Evolutionary conservation across 768 basidiomycete genomes (phyloP).

Genomic region (Leccinum fibrillosum): DNA sequence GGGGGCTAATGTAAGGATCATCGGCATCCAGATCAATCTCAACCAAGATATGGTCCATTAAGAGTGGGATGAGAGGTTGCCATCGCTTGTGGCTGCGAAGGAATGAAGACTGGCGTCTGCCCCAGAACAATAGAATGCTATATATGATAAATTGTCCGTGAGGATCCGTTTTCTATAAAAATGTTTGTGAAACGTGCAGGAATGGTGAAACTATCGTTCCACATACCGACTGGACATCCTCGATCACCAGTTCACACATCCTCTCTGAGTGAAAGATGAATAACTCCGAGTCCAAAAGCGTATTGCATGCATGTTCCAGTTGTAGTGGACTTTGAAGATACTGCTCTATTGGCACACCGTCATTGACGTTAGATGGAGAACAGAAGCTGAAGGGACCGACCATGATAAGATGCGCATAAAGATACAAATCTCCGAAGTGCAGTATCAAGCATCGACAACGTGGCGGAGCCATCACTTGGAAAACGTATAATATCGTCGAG

Average conservation of each 20-base stretch:
- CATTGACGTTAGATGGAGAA: slow-evolving; percentile 5
- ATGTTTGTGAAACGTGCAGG: slow-evolving; percentile 3
- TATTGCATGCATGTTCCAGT: slow-evolving; percentile 75
- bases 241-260: slow-evolving; percentile 78
- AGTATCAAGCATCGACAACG: slow-evolving; percentile 74
- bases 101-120: slow-evolving; percentile 63
- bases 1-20: slow-evolving; percentile 47
- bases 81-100: slow-evolving; percentile 81
- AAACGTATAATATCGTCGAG: slow-evolving; percentile 79
- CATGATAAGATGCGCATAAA: slow-evolving; percentile 84
- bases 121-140: slow-evolving; percentile 71
- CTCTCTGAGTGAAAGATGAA: slow-evolving; percentile 90
- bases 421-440: slow-evolving; percentile 73
- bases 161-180: slow-evolving; percentile 73
- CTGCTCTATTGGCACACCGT: slow-evolving; percentile 51
- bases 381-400: slow-evolving; percentile 39
- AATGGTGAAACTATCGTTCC: neutral
- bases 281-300: slow-evolving; percentile 80
- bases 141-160: slow-evolving; percentile 80
- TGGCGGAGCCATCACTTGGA: slow-evolving; percentile 54
- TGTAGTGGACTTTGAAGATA: slow-evolving; percentile 84
- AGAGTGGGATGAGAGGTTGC: slow-evolving; percentile 72
- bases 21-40: slow-evolving; percentile 80
- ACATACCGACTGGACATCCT: slow-evolving; percentile 65
- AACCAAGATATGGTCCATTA: slow-evolving; percentile 82